Base-by-base conservation (phyloP, 768 basidiomycete species). In the Ramaria rubella region DNA sequence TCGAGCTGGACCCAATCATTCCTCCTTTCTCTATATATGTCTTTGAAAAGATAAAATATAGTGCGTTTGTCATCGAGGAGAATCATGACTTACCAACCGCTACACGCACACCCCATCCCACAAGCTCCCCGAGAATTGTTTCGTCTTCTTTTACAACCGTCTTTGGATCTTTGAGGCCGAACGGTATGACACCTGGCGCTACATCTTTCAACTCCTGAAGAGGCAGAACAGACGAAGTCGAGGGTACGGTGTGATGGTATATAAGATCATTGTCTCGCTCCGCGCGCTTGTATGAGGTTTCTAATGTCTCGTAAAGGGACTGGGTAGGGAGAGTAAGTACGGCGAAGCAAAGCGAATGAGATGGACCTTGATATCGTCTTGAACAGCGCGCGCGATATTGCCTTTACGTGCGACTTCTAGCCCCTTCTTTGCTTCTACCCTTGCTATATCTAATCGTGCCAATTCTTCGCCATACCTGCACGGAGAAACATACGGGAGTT, bases 241-340 rank as follows among this genome's bases (percentile, higher is more conserved):
- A 74, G 1, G 94, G 93, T 1, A 95, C 76, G 55, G 90, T 86
- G 50, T 90, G 79, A 62, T 96, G 92, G 71, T 97, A 99, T 36
- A 99, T 96, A 6, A 96, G 74, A 69, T 95, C 89, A 67, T 99
- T 99, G 69, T 98, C 95, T 30, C 91, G 81, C 60, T 86, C 81
- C 0, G 94, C 90, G 14, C 90, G 80, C 4, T 74, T 70, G 31
- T 88, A 69, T 55, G 82, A 80, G 51, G 79, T 82, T 61, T 86
- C 79, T 24, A 96, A 73, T 7, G 74, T 83, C 45, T 86, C 84
- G 24, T 87, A 71, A 15, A 97, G 73, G 1, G 88, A 90, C 94
- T 97, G 66, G 23, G 21, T 5, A n/a, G 1, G 23, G 31, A 31
- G 29, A 43, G 19, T 27, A 31, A 27, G 12, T 21, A 49, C 24